Evolutionary conservation across 306 rosid species (phyloP).

Genomic region (Cicer bijugum): DNA sequence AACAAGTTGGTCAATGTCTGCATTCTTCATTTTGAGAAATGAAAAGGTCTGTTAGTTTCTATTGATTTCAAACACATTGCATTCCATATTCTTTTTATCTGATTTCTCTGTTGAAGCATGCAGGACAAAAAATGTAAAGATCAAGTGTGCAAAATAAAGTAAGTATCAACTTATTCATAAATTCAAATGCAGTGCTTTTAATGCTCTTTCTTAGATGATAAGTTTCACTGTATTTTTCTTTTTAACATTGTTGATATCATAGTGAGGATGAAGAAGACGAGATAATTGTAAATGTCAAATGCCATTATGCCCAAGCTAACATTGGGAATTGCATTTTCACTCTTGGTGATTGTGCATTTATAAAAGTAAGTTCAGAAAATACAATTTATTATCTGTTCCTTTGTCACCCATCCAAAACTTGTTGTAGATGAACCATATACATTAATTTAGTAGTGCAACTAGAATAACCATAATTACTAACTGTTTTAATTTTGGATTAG

Average conservation of each 20-base stretch:
- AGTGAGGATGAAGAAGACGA: constrained; percentile 83
- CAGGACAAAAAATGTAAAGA: constrained; percentile 62
- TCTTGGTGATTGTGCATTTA: constrained; percentile 86
- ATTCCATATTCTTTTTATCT: constrained; percentile 30
- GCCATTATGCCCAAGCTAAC: constrained; percentile 79
- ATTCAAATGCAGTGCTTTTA: background rate
- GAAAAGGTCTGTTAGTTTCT: constrained; percentile 15
- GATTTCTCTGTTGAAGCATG: constrained; percentile 49
- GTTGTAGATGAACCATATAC: constrained; percentile 20
- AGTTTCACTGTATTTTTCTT: constrained; percentile 19
- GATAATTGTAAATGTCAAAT: constrained; percentile 69
- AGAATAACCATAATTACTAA: background rate
- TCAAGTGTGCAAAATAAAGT: constrained; percentile 56
- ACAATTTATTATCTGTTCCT: constrained; percentile 28
- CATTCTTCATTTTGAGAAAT: background rate
- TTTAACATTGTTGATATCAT: constrained; percentile 40
- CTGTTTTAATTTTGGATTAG: constrained; percentile 19
- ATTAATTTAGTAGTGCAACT: constrained; percentile 6
- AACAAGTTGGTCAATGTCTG: constrained; percentile 27
- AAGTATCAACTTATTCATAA: constrained; percentile 47
- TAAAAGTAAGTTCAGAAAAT: constrained; percentile 58
- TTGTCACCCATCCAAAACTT: constrained; percentile 19
- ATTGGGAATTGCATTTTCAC: constrained; percentile 56
- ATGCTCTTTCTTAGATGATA: constrained; percentile 13
- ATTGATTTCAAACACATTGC: background rate